Evolutionary conservation across 2,329 filamentous ascomycete genomes (phyloP).

Genomic region (Talaromyces sp.): DNA sequence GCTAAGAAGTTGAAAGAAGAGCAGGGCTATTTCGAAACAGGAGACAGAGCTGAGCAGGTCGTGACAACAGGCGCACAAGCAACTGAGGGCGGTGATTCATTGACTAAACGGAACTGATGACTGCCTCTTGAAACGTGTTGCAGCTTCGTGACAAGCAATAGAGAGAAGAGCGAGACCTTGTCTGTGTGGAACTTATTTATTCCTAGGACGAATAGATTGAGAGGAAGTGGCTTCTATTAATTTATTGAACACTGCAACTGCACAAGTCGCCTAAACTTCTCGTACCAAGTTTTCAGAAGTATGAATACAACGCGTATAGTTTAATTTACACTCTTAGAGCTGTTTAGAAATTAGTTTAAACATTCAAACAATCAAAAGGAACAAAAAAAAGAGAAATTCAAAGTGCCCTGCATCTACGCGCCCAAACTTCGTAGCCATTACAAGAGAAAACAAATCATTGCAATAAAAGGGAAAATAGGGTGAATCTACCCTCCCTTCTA

Average conservation of each 20-base stretch:
- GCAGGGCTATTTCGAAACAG: constrained; percentile 20
- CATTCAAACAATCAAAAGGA: neutral
- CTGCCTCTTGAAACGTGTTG: neutral
- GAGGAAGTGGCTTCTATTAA: neutral
- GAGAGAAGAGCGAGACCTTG: neutral
- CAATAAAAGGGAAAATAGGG: neutral
- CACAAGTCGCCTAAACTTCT: neutral
- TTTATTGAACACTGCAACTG: neutral
- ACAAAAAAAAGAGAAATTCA: neutral
- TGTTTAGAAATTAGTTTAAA: neutral
- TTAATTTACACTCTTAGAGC: neutral
- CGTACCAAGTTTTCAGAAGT: neutral
- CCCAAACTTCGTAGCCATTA: constrained; percentile 6
- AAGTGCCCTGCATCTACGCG: neutral
- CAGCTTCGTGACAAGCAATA: neutral
- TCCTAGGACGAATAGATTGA: neutral
- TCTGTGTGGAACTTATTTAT: neutral
- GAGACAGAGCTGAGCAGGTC: constrained; percentile 16
- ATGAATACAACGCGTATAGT: neutral
- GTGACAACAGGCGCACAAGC: constrained; percentile 1
- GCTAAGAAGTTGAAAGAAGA: constrained; percentile 22
- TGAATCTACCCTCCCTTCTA: neutral
- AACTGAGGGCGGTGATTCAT: neutral
- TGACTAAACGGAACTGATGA: constrained; percentile 7
- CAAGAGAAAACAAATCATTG: neutral